A percentile compares a stretch with the other conserved stretches of the same genome.
Evolutionary conservation across 2,329 filamentous ascomycete genomes (phyloP).

Genomic region (Phialophora chinensis): DNA sequence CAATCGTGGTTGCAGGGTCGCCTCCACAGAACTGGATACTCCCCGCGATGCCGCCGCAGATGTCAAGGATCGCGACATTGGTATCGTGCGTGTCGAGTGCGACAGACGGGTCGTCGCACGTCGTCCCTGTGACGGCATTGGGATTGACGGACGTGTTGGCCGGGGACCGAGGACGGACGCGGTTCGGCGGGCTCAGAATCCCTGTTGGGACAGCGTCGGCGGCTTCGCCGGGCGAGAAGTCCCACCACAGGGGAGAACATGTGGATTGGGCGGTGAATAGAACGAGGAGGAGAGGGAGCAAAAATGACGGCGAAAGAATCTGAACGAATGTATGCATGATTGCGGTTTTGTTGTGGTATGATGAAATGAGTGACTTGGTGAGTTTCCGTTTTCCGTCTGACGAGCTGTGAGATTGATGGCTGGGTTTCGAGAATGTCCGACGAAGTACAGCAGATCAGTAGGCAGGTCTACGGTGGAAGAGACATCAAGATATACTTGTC

Average conservation of each 20-base stretch:
- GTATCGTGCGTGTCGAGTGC: slow-evolving; percentile 58
- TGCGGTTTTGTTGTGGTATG: not conserved
- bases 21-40: slow-evolving; percentile 55
- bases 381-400: not conserved
- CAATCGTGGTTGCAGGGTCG: slow-evolving; percentile 52
- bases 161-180: slow-evolving; percentile 17
- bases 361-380: not conserved
- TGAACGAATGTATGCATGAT: slow-evolving; percentile 6
- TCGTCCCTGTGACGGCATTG: slow-evolving; percentile 44
- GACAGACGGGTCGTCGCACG: slow-evolving; percentile 45
- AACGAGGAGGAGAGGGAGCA: not conserved
- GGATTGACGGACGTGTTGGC: slow-evolving; percentile 41
- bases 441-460: not conserved
- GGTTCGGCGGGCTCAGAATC: slow-evolving; percentile 6
- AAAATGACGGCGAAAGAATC: not conserved
- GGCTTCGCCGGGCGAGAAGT: not conserved
- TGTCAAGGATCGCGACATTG: slow-evolving; percentile 55
- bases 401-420: not conserved
- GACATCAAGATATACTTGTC: not conserved
- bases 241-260: slow-evolving; percentile 14
- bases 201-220: not conserved
- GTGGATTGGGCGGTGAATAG: slow-evolving; percentile 9
- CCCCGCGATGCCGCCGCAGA: slow-evolving; percentile 59
- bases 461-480: not conserved
- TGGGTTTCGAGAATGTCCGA: not conserved